Evolutionary conservation across 768 basidiomycete genomes (phyloP), one percentile per base, ranked within the genome.

Genomic region (Pulveroboletus sp.): DNA sequence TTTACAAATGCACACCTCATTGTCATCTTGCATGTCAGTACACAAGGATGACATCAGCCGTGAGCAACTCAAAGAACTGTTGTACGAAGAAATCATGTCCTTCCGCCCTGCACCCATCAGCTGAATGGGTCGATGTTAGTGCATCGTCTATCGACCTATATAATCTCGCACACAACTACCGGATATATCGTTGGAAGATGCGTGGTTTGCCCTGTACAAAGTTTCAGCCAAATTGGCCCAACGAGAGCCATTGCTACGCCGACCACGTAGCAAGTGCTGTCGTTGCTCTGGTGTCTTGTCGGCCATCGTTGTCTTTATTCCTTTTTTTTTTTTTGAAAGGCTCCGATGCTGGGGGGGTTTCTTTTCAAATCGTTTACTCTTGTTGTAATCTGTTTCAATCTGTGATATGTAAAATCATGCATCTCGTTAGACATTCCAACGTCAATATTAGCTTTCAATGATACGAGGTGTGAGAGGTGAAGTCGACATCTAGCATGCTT

Each of bases 11-110:
- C 11, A 33, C 4, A 13, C 39, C 13, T 4, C 26, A 35, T 27
- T 11, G 6, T 49, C 28, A 54, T 43, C 47, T 39, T 37, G 31
- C 41, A 8, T 13, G 4, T 24, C 27, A 90, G 89, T 92, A 57
- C 88, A 93, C 76, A 95, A 97, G 76, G 94, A 96, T 58, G 90
- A 92, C 55, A 93, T 96, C 73, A 90, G 86, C 64, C 81, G 92
- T 27, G 95, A 97, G 66, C 92, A 96, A 69, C 78, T 99, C 56
- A 98, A 97, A 73, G 86, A 92, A 64, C 78, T 95, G 39, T 74
- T 95, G 21, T 97, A 91, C 69, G 89, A 94, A 50, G 95, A 98
- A 72, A 94, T 97, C 72, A 85, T 92, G 80, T 77, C 83, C 28
- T 97, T 95, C 82, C 75, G 80, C 51, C 85, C 89, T 1, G 72